These are phyloP conservation scores for Phaseolus lunatus DNA, from an alignment of 306 rosid genomes.

Conservation along the genomic window DNA sequence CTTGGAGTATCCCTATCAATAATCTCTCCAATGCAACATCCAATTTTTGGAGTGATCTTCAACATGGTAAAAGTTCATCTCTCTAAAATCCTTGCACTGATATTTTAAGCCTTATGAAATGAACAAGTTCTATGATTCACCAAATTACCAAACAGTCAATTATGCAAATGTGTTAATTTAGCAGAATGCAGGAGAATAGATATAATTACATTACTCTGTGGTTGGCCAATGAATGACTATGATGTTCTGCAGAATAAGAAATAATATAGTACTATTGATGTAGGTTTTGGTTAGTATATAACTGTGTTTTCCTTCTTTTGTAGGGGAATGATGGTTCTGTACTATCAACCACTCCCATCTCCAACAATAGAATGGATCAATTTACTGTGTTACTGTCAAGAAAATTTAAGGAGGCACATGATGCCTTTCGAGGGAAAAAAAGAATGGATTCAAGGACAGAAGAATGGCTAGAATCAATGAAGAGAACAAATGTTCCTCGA, in stretches of 20 bases:
- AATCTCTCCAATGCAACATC: constrained; percentile 29
- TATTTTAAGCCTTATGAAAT: background rate
- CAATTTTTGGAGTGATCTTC: constrained; percentile 31
- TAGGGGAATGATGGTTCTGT: constrained; percentile 34
- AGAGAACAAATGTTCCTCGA: background rate
- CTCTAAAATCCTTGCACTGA: background rate
- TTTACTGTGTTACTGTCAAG: constrained; percentile 34
- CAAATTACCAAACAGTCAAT: background rate
- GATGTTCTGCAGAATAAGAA: too few species aligned
- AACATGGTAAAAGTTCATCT: constrained; percentile 25
- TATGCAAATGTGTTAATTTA: background rate
- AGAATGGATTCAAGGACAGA: background rate
- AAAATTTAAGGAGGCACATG: constrained; percentile 41
- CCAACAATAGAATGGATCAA: background rate
- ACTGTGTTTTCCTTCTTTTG: background rate
- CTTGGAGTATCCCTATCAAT: constrained; percentile 28
- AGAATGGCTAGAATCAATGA: background rate
- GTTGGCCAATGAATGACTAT: too few species aligned
- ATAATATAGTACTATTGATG: too few species aligned
- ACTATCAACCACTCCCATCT: background rate
- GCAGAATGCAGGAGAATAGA: background rate
- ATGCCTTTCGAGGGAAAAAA: constrained; percentile 12
- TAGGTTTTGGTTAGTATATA: background rate
- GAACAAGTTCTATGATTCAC: background rate
- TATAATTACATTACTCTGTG: too few species aligned